Evolutionary conservation across 208 protist species (phyloP).

Genomic region (Leishmania aethiopica): DNA sequence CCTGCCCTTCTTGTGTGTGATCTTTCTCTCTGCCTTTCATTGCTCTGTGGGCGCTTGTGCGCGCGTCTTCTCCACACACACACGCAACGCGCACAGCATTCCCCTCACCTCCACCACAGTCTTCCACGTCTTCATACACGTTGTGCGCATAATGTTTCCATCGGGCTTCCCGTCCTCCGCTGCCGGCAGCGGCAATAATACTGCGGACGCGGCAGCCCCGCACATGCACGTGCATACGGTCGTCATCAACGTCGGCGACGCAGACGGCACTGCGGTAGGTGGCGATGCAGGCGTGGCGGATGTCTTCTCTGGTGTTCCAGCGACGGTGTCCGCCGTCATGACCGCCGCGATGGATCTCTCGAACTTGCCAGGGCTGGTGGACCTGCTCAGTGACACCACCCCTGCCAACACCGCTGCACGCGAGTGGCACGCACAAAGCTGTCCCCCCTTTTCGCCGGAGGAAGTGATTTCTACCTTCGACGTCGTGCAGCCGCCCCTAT

Average conservation of each 20-base stretch:
- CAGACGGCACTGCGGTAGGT: background rate
- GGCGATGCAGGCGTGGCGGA: background rate
- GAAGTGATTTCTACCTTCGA: conserved; percentile 19
- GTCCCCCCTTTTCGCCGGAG: conserved; percentile 10
- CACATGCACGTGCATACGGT: conserved; percentile 5
- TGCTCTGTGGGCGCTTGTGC: background rate
- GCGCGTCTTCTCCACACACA: background rate
- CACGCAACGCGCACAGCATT: background rate
- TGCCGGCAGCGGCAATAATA: background rate
- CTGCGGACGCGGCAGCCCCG: background rate
- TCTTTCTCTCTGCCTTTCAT: background rate
- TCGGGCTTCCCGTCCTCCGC: background rate
- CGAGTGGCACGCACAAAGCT: conserved; percentile 11
- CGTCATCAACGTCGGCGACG: background rate
- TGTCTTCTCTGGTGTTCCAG: background rate
- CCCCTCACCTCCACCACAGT: background rate
- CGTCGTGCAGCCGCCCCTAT: background rate
- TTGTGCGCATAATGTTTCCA: background rate
- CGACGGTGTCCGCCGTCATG: conserved; percentile 5
- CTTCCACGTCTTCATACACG: background rate
- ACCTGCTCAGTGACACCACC: conserved; percentile 3
- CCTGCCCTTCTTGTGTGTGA: background rate
- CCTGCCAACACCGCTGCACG: conserved; percentile 6
- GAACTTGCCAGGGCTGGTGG: background rate
- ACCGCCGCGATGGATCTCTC: background rate